These are phyloP conservation scores for Xylariomycetidae sp. DNA, from an alignment of 2,329 filamentous ascomycete genomes.

Conservation along the genomic window DNA sequence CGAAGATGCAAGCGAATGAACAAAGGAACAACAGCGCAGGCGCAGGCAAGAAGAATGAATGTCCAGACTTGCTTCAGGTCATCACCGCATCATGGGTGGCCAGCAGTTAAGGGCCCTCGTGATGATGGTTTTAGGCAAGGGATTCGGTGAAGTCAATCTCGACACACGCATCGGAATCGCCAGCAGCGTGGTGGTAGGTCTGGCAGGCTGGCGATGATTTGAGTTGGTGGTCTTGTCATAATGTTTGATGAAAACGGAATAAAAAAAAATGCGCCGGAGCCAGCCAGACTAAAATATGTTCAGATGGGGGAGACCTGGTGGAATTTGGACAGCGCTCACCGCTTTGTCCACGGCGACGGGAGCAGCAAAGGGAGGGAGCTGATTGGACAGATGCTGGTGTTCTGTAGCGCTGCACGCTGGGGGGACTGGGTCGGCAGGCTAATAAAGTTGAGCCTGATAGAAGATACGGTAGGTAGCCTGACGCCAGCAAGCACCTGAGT, in stretches of 20 bases:
- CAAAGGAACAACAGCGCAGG: neutral
- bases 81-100: conserved; percentile 63
- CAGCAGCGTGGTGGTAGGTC: conserved; percentile 36
- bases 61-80: conserved; percentile 59
- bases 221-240: conserved; percentile 39
- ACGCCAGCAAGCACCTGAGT: too few species aligned
- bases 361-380: too few species aligned
- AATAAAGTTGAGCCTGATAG: too few species aligned
- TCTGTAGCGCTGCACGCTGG: too few species aligned
- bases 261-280: conserved; percentile 14
- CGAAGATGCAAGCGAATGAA: too few species aligned
- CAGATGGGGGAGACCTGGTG: conserved; percentile 7
- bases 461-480: too few species aligned
- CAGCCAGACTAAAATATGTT: conserved; percentile 11
- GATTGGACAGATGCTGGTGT: too few species aligned
- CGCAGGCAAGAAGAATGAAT: conserved; percentile 22
- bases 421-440: too few species aligned
- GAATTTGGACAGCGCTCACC: conserved; percentile 14
- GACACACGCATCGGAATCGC: conserved; percentile 50
- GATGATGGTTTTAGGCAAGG: conserved; percentile 64
- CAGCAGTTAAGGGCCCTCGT: conserved; percentile 56
- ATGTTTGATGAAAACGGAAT: conserved; percentile 25
- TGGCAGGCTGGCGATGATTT: conserved; percentile 36
- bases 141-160: conserved; percentile 46
- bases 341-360: too few species aligned